phyloP scores from a whole-genome alignment of 75 land plant genomes.

The Selaginella moellendorffii region DNA sequence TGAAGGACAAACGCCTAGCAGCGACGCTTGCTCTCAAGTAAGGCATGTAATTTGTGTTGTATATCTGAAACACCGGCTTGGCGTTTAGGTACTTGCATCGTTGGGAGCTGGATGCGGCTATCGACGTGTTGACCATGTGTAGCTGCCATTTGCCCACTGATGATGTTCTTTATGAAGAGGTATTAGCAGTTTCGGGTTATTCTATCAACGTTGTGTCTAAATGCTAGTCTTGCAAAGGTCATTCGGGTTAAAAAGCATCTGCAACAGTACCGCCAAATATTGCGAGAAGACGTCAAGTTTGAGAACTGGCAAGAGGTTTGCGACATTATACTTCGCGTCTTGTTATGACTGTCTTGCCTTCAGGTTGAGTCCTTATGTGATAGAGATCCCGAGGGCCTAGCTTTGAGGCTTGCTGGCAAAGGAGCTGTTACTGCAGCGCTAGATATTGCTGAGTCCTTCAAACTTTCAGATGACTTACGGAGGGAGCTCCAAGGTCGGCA shows the following conservation, averaged over 20 bases:
- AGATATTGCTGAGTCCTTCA: conserved; percentile 91
- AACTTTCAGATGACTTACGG: conserved; percentile 59
- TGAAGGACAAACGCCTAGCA: conserved; percentile 77
- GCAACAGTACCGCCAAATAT: conserved; percentile 66
- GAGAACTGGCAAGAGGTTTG: conserved; percentile 95
- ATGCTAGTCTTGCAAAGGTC: conserved; percentile 34
- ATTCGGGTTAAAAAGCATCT: conserved; percentile 53
- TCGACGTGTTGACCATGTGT: conserved; percentile 97
- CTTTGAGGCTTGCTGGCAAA: conserved; percentile 79
- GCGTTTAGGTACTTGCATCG: conserved; percentile 78
- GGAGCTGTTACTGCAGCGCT: conserved; percentile 97
- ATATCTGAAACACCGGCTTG: too few species aligned
- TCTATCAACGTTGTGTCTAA: too few species aligned
- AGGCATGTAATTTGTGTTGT: too few species aligned
- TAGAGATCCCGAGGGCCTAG: conserved; percentile 96
- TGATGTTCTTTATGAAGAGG: conserved; percentile 62
- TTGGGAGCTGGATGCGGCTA: conserved; percentile 91
- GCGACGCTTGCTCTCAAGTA: conserved; percentile 92
- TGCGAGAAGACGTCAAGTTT: conserved; percentile 58
- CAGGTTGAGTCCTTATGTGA: conserved; percentile 89
- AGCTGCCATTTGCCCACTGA: conserved; percentile 63
- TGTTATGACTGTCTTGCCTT: background rate
- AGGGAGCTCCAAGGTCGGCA: conserved; percentile 95
- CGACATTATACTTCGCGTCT: background rate
- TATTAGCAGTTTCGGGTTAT: too few species aligned